Percentiles rank a stretch among this genome's conserved stretches.
Conservation (phyloP, 2,329 filamentous ascomycete genomes). For the Trichophyton simii region DNA sequence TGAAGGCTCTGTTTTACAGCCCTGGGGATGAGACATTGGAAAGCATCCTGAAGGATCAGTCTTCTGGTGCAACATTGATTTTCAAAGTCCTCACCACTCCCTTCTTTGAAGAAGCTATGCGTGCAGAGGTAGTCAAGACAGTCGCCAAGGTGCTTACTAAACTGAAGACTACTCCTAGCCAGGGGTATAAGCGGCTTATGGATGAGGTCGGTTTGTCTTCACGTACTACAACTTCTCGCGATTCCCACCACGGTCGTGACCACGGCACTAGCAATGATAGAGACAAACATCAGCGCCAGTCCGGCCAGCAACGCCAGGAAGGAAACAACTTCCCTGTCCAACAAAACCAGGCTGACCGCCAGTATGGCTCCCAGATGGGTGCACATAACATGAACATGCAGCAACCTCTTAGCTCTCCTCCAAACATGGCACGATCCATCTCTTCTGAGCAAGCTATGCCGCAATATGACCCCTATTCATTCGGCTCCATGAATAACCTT, state of each 20-base stretch:
- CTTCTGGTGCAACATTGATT: constrained; percentile 86
- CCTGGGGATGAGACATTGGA: constrained; percentile 75
- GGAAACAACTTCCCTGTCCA: constrained; percentile 25
- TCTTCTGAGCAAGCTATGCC: constrained; percentile 25
- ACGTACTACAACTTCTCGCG: constrained; percentile 25
- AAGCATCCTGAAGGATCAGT: constrained; percentile 79
- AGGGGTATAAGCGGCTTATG: constrained; percentile 98
- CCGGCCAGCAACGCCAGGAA: constrained; percentile 26
- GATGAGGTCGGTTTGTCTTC: constrained; percentile 85
- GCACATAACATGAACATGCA: constrained; percentile 24
- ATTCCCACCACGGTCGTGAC: constrained; percentile 28
- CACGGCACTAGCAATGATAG: constrained; percentile 20
- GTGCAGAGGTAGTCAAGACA: constrained; percentile 77
- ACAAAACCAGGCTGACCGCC: constrained; percentile 27
- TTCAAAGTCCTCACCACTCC: constrained; percentile 98
- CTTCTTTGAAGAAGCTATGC: constrained; percentile 88
- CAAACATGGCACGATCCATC: constrained; percentile 19
- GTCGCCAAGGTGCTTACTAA: constrained; percentile 78
- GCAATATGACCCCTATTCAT: constrained; percentile 29
- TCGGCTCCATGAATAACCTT: constrained; percentile 24
- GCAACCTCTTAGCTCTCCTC: constrained; percentile 23
- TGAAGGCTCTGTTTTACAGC: constrained; percentile 87
- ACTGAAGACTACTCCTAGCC: constrained; percentile 84
- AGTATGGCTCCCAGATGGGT: constrained; percentile 31
- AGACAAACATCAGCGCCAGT: constrained; percentile 34